These are phyloP conservation scores for Yamadazyma taylorii DNA, from an alignment of 1,139 yeast species.

Conservation along the genomic window DNA sequence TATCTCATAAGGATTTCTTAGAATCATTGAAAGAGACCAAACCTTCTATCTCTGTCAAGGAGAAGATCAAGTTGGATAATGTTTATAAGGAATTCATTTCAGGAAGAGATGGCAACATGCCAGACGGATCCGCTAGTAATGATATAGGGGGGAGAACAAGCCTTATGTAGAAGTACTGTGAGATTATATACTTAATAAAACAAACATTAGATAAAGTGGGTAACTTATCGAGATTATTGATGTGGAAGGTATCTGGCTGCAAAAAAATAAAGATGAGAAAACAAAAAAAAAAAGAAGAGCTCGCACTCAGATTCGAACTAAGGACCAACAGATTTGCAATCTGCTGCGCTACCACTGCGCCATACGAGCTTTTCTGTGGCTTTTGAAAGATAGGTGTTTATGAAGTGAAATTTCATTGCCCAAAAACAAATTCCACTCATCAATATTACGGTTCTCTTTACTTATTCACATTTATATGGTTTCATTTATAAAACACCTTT, in stretches of 20 bases:
- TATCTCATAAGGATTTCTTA: slow-evolving; percentile 56
- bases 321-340: slow-evolving; percentile 58
- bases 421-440: too few species aligned
- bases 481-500: too few species aligned
- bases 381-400: too few species aligned
- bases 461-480: too few species aligned
- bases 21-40: slow-evolving; percentile 74
- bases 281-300: slow-evolving; percentile 26
- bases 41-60: slow-evolving; percentile 80
- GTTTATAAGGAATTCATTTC: slow-evolving; percentile 76
- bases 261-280: too few species aligned
- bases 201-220: too few species aligned
- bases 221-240: too few species aligned
- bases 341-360: slow-evolving; percentile 61
- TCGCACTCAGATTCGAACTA: slow-evolving; percentile 52
- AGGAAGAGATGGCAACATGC: slow-evolving; percentile 87
- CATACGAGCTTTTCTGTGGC: slow-evolving; percentile 41
- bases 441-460: too few species aligned
- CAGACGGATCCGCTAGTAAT: slow-evolving; percentile 77
- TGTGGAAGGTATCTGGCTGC: too few species aligned
- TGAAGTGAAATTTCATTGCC: too few species aligned
- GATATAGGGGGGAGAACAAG: slow-evolving; percentile 87
- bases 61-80: slow-evolving; percentile 57
- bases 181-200: background rate
- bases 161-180: slow-evolving; percentile 64